Evolutionary conservation across 768 basidiomycete genomes (phyloP).

Genomic region (Clathrus columnatus): DNA sequence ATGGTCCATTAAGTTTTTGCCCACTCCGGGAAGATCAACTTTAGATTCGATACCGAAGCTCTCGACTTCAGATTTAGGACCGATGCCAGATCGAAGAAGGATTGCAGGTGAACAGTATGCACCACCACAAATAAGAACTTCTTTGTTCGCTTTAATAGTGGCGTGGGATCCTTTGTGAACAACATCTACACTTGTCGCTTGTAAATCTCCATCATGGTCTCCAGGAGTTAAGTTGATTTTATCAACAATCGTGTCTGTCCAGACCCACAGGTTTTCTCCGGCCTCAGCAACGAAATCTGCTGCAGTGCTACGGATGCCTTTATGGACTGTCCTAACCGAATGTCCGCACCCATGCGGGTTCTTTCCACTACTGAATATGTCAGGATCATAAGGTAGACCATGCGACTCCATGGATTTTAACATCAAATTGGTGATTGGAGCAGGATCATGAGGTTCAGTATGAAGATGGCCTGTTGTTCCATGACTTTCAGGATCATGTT

Average conservation of each 20-base stretch:
- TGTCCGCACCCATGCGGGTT: not conserved
- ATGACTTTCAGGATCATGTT: not conserved
- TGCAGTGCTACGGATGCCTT: no score
- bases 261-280: not conserved
- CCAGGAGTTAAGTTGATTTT: not conserved
- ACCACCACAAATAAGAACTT: slow-evolving; percentile 18
- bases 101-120: slow-evolving; percentile 24
- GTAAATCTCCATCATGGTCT: not conserved
- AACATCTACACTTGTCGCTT: not conserved
- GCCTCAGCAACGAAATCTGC: not conserved
- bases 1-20: slow-evolving; percentile 32
- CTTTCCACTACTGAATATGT: not conserved
- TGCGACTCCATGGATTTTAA: not conserved
- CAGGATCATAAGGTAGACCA: not conserved
- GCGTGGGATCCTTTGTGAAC: not conserved
- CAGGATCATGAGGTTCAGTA: not conserved
- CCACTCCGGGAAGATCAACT: slow-evolving; percentile 33
- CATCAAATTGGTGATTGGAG: not conserved
- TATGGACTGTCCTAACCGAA: not conserved
- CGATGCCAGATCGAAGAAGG: slow-evolving; percentile 34
- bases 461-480: not conserved
- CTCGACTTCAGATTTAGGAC: slow-evolving; percentile 21
- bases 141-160: not conserved
- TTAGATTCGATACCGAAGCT: slow-evolving; percentile 21
- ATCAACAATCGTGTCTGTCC: not conserved